Conservation (phyloP, 768 basidiomycete species). For the Leccinellum rugosiceps region DNA sequence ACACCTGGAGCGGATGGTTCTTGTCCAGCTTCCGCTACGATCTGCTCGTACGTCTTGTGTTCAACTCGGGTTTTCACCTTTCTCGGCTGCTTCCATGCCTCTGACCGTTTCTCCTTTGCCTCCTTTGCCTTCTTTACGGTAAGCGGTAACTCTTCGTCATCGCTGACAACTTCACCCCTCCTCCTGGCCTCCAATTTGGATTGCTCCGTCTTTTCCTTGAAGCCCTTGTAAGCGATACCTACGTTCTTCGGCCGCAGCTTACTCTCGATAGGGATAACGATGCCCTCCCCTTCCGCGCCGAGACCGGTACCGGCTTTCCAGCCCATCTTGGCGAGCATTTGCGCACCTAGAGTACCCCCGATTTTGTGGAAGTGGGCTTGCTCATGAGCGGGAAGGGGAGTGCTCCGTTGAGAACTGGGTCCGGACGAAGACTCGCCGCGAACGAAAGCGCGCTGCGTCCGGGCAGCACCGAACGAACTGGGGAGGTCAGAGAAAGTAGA, state of each 20-base stretch:
- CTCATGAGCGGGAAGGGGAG: constrained; percentile 61
- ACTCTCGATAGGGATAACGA: constrained; percentile 82
- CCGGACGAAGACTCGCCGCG: constrained; percentile 45
- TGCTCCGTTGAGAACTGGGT: constrained; percentile 40
- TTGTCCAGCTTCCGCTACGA: constrained; percentile 81
- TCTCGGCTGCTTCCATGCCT: constrained; percentile 84
- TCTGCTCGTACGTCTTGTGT: constrained; percentile 97
- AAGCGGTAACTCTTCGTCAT: constrained; percentile 51
- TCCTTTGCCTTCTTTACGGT: constrained; percentile 39
- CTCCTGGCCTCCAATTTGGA: constrained; percentile 76
- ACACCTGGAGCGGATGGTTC: constrained; percentile 52
- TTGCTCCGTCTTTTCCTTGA: constrained; percentile 85
- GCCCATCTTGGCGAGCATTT: constrained; percentile 92
- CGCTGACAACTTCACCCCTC: constrained; percentile 69
- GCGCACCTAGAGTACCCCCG: constrained; percentile 75
- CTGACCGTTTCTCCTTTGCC: constrained; percentile 62
- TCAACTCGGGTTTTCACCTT: constrained; percentile 82
- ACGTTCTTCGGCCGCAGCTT: constrained; percentile 81
- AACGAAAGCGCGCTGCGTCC: constrained; percentile 49
- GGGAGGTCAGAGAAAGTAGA: constrained; percentile 29
- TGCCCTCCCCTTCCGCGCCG: constrained; percentile 72
- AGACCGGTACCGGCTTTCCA: constrained; percentile 85
- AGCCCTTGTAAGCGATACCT: constrained; percentile 86
- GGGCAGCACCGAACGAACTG: constrained; percentile 38
- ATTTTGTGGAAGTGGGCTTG: constrained; percentile 81